Conservation (phyloP, 2,329 filamentous ascomycete genomes). For the Aspergillus fischeri region DNA sequence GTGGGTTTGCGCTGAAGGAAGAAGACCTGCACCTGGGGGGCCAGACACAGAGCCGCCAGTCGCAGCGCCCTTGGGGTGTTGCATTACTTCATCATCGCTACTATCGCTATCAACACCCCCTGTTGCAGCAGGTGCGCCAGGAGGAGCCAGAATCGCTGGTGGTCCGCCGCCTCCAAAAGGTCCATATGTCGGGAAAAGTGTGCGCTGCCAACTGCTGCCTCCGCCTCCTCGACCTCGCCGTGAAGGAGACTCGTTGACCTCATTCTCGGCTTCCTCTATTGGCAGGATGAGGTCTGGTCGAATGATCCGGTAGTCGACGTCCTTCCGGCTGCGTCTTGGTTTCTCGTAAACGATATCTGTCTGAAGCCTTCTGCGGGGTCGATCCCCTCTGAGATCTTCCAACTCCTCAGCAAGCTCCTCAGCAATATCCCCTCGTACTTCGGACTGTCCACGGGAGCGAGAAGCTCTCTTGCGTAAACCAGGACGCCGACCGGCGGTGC, state of each 20-base stretch:
- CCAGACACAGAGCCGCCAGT: slow-evolving; percentile 59
- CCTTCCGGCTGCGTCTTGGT: slow-evolving; percentile 56
- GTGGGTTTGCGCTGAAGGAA: slow-evolving; percentile 53
- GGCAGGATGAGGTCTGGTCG: slow-evolving; percentile 67
- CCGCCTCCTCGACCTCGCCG: slow-evolving; percentile 63
- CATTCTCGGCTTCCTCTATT: slow-evolving; percentile 70
- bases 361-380: slow-evolving; percentile 36
- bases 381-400: slow-evolving; percentile 47
- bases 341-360: slow-evolving; percentile 39
- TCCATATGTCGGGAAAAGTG: slow-evolving; percentile 81
- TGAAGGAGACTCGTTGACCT: slow-evolving; percentile 63
- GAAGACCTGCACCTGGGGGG: slow-evolving; percentile 50
- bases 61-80: slow-evolving; percentile 58
- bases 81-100: slow-evolving; percentile 84
- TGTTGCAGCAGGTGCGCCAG: slow-evolving; percentile 63
- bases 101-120: slow-evolving; percentile 89
- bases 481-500: slow-evolving; percentile 48
- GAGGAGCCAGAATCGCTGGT: slow-evolving; percentile 67
- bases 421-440: slow-evolving; percentile 48
- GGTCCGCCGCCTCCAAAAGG: slow-evolving; percentile 82
- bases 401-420: slow-evolving; percentile 58
- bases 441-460: slow-evolving; percentile 41
- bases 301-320: slow-evolving; percentile 82
- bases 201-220: slow-evolving; percentile 65
- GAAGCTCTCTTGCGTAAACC: slow-evolving; percentile 49